These are phyloP conservation scores for Zymoseptoria tritici DNA, from an alignment of 2,329 filamentous ascomycete genomes.

Conservation along the genomic window DNA sequence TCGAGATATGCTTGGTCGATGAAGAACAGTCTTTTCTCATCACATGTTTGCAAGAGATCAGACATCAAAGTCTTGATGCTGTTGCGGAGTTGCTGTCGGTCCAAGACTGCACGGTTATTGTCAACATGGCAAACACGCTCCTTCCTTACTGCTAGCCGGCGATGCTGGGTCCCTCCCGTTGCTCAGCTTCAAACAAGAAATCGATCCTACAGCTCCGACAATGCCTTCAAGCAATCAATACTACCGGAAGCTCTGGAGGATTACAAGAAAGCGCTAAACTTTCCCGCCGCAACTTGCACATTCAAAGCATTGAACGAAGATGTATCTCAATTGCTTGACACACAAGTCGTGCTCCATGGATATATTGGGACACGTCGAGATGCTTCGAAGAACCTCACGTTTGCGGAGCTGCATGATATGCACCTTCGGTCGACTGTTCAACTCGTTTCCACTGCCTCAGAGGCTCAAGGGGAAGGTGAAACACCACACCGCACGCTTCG, in stretches of 20 bases:
- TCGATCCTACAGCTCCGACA: not conserved
- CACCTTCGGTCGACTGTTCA: slow-evolving; percentile 37
- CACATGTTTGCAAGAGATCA: not conserved
- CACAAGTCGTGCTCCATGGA: slow-evolving; percentile 54
- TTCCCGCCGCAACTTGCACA: slow-evolving; percentile 39
- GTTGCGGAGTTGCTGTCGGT: slow-evolving; percentile 10
- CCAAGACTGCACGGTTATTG: slow-evolving; percentile 8
- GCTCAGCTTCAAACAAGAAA: not conserved
- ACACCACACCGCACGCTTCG: slow-evolving; percentile 20
- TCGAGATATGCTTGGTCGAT: not conserved
- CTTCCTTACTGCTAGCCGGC: not conserved
- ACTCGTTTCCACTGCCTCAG: slow-evolving; percentile 25
- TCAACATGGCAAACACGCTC: slow-evolving; percentile 5
- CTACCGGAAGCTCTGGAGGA: slow-evolving; percentile 8
- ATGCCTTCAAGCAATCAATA: not conserved
- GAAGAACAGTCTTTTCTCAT: not conserved
- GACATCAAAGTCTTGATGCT: slow-evolving; percentile 20
- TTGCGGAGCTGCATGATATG: slow-evolving; percentile 50
- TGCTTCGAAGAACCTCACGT: slow-evolving; percentile 61
- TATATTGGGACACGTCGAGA: slow-evolving; percentile 64
- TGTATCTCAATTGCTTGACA: slow-evolving; percentile 19
- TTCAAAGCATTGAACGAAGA: slow-evolving; percentile 23
- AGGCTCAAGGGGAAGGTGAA: slow-evolving; percentile 21
- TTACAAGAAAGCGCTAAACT: slow-evolving; percentile 34
- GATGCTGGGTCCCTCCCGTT: not conserved